A percentile compares a stretch with the other conserved stretches of the same genome.
Evolutionary conservation across 192 early-diverging fungal genomes (phyloP).

Genomic region (Cladochytrium replicatum): DNA sequence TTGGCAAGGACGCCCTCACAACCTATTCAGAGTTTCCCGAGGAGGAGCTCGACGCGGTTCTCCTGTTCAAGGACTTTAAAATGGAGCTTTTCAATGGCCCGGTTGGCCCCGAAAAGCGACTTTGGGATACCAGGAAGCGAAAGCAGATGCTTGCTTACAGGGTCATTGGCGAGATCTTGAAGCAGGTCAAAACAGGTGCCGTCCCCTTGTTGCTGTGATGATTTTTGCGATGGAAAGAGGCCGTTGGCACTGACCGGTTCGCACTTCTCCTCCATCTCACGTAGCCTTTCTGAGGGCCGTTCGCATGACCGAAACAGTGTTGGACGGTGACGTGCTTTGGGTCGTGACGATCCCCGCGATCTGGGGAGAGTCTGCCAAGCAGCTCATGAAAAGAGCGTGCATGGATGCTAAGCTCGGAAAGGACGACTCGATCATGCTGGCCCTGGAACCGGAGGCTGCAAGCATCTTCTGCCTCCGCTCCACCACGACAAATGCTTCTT

Average conservation of each 20-base stretch:
- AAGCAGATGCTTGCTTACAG: background rate
- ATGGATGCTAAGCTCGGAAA: background rate
- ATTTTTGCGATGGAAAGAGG: no score
- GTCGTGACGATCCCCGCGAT: background rate
- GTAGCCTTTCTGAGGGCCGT: background rate
- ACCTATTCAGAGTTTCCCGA: background rate
- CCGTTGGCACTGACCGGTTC: no score
- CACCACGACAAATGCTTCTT: background rate
- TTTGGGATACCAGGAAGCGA: background rate
- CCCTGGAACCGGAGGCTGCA: background rate
- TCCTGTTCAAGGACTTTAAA: background rate
- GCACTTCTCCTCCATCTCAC: background rate
- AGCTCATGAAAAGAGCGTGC: background rate
- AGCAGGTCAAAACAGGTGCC: background rate
- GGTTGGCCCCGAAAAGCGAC: background rate
- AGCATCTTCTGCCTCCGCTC: background rate
- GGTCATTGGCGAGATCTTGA: background rate
- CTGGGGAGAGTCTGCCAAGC: background rate
- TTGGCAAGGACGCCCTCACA: background rate
- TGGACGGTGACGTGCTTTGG: background rate
- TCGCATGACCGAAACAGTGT: background rate
- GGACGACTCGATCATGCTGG: background rate
- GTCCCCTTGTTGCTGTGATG: no score
- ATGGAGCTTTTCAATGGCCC: background rate
- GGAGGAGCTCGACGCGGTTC: background rate